Evolutionary conservation across 2,329 filamentous ascomycete species (phyloP).

Genomic region (Beauveria australis): DNA sequence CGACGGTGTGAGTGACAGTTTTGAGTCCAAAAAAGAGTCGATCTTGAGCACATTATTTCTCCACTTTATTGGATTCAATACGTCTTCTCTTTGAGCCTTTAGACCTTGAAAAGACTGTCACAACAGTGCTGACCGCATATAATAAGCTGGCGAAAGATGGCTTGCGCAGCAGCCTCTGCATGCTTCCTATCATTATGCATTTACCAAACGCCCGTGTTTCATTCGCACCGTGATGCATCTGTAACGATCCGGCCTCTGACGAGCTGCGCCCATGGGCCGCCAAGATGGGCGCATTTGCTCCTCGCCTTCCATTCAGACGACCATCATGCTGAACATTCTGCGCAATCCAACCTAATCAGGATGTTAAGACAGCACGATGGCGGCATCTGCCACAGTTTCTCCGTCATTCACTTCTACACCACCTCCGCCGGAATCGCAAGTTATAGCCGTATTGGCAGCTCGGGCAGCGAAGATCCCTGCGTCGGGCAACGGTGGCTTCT

Average conservation of each 20-base stretch:
- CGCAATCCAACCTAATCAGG: slow-evolving; percentile 10
- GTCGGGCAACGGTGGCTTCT: slow-evolving; percentile 16
- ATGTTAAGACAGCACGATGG: slow-evolving; percentile 17
- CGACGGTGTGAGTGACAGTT: background rate
- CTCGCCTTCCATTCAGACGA: slow-evolving; percentile 18
- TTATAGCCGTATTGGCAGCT: slow-evolving; percentile 19
- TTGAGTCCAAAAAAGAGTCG: background rate
- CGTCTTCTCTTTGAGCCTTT: slow-evolving; percentile 22
- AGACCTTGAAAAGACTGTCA: slow-evolving; percentile 18
- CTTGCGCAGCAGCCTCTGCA: slow-evolving; percentile 16
- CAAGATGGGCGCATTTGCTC: slow-evolving; percentile 20
- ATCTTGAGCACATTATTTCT: background rate
- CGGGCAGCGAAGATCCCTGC: slow-evolving; percentile 17
- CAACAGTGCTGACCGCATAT: slow-evolving; percentile 18
- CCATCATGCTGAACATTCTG: slow-evolving; percentile 14
- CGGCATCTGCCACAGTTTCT: slow-evolving; percentile 16
- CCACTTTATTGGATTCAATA: slow-evolving; percentile 9
- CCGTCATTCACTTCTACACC: slow-evolving; percentile 15
- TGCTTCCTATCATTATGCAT: slow-evolving; percentile 23
- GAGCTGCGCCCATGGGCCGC: slow-evolving; percentile 21
- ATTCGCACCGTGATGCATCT: slow-evolving; percentile 21
- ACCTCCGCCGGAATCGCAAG: slow-evolving; percentile 14
- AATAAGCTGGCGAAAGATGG: slow-evolving; percentile 14
- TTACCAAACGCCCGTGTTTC: slow-evolving; percentile 21
- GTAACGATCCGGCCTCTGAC: slow-evolving; percentile 22